Evolutionary conservation across 768 basidiomycete species (phyloP), one percentile per base, ranked within the genome.

Genomic region (Clavulina sp.): DNA sequence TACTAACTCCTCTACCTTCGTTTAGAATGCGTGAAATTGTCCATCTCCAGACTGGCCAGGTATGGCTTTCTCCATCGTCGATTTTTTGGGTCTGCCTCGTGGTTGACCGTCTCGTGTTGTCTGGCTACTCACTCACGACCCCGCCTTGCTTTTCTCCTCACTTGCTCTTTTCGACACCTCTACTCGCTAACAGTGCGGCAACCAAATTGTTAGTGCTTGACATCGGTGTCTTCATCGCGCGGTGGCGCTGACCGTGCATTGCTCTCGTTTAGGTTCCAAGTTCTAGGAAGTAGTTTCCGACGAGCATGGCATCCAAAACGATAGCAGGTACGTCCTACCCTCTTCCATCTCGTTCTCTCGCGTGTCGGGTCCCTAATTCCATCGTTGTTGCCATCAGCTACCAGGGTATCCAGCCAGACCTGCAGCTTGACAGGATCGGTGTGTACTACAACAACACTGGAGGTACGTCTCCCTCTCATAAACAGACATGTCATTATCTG

Each of bases 221-320:
- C 26, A 7, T 7, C 48, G 16, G 9, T 9, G 61, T 28, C n/a
- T 49, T 26, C 26, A 7, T 7, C 48, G 16, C n/a, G n/a, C n/a
- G n/a, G n/a, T n/a, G n/a, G n/a, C n/a, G 34, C 34, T 38, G 9
- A 38, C 19, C 34, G 34, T 38, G 34, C 34, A 7, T 38, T 19
- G 9, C 34, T 7, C 19, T 28, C 50, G 36, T 61, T 21, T 43
- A 86, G 85, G 85, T 81, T 82, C 84, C 70, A 84, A 84, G 68
- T 86, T 88, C 77, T 92, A 88, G 91, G 91, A 95, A 71, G 87
- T 91, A 65, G 82, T 96, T 64, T 92, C 88, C 50, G 92, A 96
- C 67, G 91, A 97, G 73, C 92, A 97, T 67, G 88, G 89, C 64
- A 91, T 96, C 65, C 87, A 81, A 67, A 73, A 72, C 66, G 87